Evolutionary conservation across 2,329 filamentous ascomycete species (phyloP).

Genomic region (Colletotrichum phormii): DNA sequence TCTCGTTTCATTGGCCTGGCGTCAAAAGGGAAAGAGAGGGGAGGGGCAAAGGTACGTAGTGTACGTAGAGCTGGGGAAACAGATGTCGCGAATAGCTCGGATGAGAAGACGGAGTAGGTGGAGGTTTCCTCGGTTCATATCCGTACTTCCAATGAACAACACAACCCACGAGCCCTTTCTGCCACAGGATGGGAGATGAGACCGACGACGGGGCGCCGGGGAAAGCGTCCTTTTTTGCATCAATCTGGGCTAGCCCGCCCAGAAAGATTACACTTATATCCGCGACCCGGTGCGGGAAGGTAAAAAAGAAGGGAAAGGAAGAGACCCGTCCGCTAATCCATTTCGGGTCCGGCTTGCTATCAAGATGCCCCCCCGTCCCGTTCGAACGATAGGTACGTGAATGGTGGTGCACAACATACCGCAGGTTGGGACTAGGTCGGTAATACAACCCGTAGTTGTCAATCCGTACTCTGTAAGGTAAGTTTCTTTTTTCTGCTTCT

Average conservation of each 20-base stretch:
- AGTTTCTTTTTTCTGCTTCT: not conserved
- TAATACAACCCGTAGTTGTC: not conserved
- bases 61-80: not conserved
- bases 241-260: not conserved
- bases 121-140: not conserved
- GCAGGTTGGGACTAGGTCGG: not conserved
- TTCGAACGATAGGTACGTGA: not conserved
- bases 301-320: constrained; percentile 3
- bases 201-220: constrained; percentile 20
- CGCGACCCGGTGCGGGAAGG: constrained; percentile 26
- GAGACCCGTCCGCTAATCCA: constrained; percentile 28
- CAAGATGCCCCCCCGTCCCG: constrained; percentile 5
- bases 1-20: constrained; percentile 23
- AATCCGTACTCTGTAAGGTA: too few relatives aligned
- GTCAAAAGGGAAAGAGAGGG: not conserved
- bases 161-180: too few relatives aligned
- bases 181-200: not conserved
- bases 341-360: constrained; percentile 29
- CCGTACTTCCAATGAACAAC: not conserved
- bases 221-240: constrained; percentile 14
- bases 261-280: constrained; percentile 2
- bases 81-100: not conserved
- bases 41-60: not conserved
- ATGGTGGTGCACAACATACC: not conserved
- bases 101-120: not conserved